Evolutionary conservation across 179 eudicot genomes (phyloP), one percentile per base, ranked within the genome.

Genomic region (Vitellaria paradoxa): DNA sequence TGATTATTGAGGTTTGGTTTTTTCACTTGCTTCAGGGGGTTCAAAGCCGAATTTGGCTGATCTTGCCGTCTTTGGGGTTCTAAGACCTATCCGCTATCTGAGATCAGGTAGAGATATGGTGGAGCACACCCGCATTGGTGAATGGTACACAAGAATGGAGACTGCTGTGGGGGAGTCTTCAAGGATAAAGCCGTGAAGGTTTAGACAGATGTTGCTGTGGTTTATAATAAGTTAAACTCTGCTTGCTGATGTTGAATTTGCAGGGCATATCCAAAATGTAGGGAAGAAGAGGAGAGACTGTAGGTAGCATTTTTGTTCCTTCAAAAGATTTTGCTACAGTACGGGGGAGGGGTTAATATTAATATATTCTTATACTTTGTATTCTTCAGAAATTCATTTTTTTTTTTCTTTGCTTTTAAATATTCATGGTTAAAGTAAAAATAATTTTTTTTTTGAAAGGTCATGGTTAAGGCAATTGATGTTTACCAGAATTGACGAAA

Each of bases 61-160:
- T 83, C 91, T 95, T 57, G 97, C 99, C 20, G 97, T 90, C 0
- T 93, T 86, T 86, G 99, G 99, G 47, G 97, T 93, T 57, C 50
- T 95, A 81, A 89, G 94, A 80, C 97, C 99, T 42, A 93, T 95
- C 68, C 97, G 99, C 75, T 80, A 91, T 81, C 91, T 93, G 64
- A 89, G 70, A 77, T 90, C 99, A n/a, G 97, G 99, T 68, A 87
- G 78, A 81, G 99, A 93, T 76, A 95, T 93, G 99, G 91, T 95
- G 46, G 92, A 89, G 77, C 77, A 95, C 79, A 95, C 97, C 0
- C 88, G 87, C 30, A 90, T 95, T 56, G 95, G 95, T 62, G 88
- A 90, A 47, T 95, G 99, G 99, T 95, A 89, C 79, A 75, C 92
- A 53, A 87, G 99, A 76, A 95, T 91, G 99, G 99, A 93, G 83